Percentiles rank a stretch among this genome's conserved stretches.
Conservation (phyloP, 495 filamentous ascomycete species). For the Monascus purpureus region DNA sequence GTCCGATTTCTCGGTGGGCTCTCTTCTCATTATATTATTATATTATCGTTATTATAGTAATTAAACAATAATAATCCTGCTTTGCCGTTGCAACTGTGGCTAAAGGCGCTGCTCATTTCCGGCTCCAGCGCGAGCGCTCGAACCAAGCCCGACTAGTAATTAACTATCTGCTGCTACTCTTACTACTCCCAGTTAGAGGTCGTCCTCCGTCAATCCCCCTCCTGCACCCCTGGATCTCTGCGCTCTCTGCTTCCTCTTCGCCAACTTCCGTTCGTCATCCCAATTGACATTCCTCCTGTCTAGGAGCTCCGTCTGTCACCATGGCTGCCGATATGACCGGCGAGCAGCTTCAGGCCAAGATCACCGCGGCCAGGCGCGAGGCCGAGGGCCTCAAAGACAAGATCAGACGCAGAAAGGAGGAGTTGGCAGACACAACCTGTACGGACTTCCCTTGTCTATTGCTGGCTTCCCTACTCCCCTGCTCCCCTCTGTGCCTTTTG, state of each 20-base stretch:
- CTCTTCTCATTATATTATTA: no score
- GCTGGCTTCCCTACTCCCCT: not conserved
- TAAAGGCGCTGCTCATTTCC: no score
- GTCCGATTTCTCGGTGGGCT: no score
- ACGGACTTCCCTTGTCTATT: conserved; percentile 30
- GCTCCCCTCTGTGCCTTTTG: no score
- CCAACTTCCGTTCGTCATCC: conserved; percentile 4
- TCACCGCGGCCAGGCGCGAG: conserved; percentile 92
- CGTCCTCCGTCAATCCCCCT: no score
- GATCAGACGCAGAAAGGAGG: conserved; percentile 99
- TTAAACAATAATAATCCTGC: no score
- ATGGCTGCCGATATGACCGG: conserved; percentile 52
- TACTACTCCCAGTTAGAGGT: conserved; percentile 8
- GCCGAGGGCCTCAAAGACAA: conserved; percentile 95
- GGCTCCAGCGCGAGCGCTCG: no score
- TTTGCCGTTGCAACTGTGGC: no score
- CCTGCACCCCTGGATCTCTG: conserved; percentile 5
- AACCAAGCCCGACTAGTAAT: no score
- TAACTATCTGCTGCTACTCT: conserved; percentile 9
- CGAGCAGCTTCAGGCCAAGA: conserved; percentile 72
- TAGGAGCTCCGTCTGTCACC: conserved; percentile 18
- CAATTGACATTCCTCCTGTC: conserved; percentile 9
- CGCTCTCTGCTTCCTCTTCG: conserved; percentile 7
- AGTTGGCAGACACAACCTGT: conserved; percentile 94
- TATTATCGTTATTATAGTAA: no score